Percentiles rank a stretch among this genome's conserved stretches.
Conservation (phyloP, 2,329 filamentous ascomycete species). For the Fusarium anthophilum region DNA sequence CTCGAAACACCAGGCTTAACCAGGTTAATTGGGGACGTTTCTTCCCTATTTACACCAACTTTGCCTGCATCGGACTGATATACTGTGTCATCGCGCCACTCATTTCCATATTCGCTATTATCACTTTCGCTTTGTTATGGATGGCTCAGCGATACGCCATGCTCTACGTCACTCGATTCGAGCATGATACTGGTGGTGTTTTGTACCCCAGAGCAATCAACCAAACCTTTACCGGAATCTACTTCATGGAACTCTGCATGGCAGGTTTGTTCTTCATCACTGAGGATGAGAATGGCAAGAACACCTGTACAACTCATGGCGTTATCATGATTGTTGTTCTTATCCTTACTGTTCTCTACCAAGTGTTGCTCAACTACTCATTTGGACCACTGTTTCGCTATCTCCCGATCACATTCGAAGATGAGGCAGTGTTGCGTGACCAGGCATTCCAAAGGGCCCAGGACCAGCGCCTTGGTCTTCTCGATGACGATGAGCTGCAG, state of each 20-base stretch:
- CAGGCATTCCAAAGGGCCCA: conserved; percentile 86
- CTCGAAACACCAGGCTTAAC: conserved; percentile 79
- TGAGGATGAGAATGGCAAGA: conserved; percentile 60
- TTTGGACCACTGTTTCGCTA: conserved; percentile 90
- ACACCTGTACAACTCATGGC: conserved; percentile 77
- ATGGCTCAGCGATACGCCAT: conserved; percentile 96
- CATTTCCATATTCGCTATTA: conserved; percentile 90
- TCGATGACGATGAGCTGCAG: conserved; percentile 59
- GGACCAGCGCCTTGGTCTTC: conserved; percentile 71
- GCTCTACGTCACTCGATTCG: conserved; percentile 91
- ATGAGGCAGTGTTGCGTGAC: conserved; percentile 91
- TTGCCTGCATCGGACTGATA: conserved; percentile 90
- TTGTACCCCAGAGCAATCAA: conserved; percentile 94
- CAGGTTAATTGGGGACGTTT: conserved; percentile 86
- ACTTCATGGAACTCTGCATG: conserved; percentile 91
- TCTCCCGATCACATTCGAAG: conserved; percentile 93
- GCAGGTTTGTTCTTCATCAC: conserved; percentile 90
- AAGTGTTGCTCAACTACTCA: conserved; percentile 80
- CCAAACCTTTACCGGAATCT: conserved; percentile 93
- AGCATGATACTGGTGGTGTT: conserved; percentile 89
- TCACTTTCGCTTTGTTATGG: conserved; percentile 93
- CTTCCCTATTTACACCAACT: conserved; percentile 96
- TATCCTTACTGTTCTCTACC: conserved; percentile 78
- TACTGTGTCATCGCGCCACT: conserved; percentile 91
- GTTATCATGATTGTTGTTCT: conserved; percentile 84